Percentiles rank a stretch among this genome's conserved stretches.
Evolutionary conservation across 208 protist species (phyloP).

Genomic region (Leishmania braziliensis): DNA sequence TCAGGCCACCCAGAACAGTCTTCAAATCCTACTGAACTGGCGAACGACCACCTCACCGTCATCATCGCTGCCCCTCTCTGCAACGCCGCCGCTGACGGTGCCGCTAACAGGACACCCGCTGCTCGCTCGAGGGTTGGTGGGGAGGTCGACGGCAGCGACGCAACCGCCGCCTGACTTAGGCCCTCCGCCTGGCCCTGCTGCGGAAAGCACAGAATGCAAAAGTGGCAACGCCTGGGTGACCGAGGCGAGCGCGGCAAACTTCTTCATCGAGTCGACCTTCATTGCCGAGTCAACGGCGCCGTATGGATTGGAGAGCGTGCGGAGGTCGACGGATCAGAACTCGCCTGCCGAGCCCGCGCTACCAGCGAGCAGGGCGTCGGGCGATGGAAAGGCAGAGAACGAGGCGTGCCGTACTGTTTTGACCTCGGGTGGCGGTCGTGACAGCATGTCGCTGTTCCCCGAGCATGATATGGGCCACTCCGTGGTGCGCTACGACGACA

Average conservation of each 20-base stretch:
- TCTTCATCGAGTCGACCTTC: slow-evolving; percentile 35
- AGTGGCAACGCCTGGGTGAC: slow-evolving; percentile 13
- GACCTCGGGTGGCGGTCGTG: neutral
- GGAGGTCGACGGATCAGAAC: neutral
- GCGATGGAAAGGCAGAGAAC: neutral
- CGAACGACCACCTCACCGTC: neutral
- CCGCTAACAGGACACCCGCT: neutral
- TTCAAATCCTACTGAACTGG: slow-evolving; percentile 33
- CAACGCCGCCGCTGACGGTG: neutral
- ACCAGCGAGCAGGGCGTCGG: neutral
- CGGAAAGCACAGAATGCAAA: too few species aligned
- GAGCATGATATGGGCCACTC: neutral
- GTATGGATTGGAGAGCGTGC: slow-evolving; percentile 13
- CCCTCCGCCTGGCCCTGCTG: neutral
- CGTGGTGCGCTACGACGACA: neutral
- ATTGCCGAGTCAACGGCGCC: slow-evolving; percentile 28
- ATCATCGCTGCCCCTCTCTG: neutral
- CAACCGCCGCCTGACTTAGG: neutral
- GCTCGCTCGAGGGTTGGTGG: neutral
- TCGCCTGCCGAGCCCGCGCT: neutral
- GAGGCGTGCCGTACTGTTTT: neutral
- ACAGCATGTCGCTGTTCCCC: neutral
- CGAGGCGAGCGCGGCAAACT: slow-evolving; percentile 27
- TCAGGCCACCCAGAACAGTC: slow-evolving; percentile 11
- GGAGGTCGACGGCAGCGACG: neutral